phyloP scores from a whole-genome alignment of 129 eudicot genomes.

The Centrapalus pauciflorus region DNA sequence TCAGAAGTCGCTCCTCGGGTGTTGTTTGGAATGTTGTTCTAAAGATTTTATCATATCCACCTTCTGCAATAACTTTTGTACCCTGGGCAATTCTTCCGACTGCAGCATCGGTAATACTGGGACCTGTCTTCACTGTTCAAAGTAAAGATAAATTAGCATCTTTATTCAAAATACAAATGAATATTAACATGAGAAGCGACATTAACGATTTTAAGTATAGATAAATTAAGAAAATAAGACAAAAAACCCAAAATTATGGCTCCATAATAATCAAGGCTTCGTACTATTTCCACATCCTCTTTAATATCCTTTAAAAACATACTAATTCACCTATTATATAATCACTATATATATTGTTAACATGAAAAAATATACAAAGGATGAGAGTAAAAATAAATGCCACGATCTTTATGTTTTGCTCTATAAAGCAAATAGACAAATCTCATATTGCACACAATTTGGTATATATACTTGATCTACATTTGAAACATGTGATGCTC shows the following conservation, averaged over 20 bases:
- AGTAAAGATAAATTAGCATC: neutral
- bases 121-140: constrained; percentile 56
- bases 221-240: too few species aligned
- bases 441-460: too few species aligned
- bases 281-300: too few species aligned
- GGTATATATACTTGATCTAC: too few species aligned
- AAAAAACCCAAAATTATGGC: neutral
- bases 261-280: neutral
- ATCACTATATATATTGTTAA: too few species aligned
- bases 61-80: constrained; percentile 62
- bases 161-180: neutral
- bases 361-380: too few species aligned
- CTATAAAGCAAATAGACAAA: too few species aligned
- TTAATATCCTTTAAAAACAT: too few species aligned
- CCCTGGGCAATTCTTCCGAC: constrained; percentile 59
- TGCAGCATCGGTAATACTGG: constrained; percentile 56
- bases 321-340: too few species aligned
- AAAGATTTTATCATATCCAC: constrained; percentile 69
- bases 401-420: too few species aligned
- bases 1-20: constrained; percentile 48
- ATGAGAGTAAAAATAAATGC: too few species aligned
- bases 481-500: too few species aligned
- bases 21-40: constrained; percentile 43
- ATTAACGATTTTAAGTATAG: neutral
- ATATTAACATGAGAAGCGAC: neutral